Evolutionary conservation across 2,329 filamentous ascomycete species (phyloP), one percentile per base, ranked within the genome.

Genomic region (Sclerotinia glacialis): DNA sequence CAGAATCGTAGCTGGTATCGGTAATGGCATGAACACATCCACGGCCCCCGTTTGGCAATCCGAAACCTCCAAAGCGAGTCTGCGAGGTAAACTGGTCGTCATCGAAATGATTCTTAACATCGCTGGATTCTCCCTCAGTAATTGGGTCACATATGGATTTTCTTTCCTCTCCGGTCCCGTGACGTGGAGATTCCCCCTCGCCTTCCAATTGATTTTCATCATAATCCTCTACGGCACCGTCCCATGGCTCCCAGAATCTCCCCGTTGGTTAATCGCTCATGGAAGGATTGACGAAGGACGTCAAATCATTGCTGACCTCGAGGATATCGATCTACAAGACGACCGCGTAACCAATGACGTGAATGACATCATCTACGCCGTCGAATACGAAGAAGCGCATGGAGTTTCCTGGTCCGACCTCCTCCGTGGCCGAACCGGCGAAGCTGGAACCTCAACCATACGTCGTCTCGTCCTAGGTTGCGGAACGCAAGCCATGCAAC

Each of bases 1-100:
- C 75, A 90, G 90, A 83, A 79, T 93, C 67, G 80, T 93, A 72
- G 87, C 90, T 60, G 90, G 90, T 76, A 77, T 93, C 62, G 90
- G 90, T 82, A 89, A 93, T 73, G 90, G 90, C 74, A 80, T 82
- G 72, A 81, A 82, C 67, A 82, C 80, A 0, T 79, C 78, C 2
- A 80, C 79, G 16, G 78, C 82, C 1, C 68, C 68, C 1, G 59
- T 68, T 12, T 69, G 66, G 66, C 67, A 68, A 60, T 65, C 56
- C 46, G 68, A 69, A 26, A 64, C 67, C 1, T 68, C 69, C 0
- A 67, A 67, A n/a, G 61, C 68, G 4, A 65, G 64, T 53, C 59
- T 63, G 14, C 8, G 68, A 50, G 68, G 68, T 31, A 60, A 65
- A 34, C 66, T 69, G 9, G 68, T 69, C 21, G 66, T 66, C 16